Evolutionary conservation across 164 flowering plant genomes (phyloP).

Genomic region (Malania oleifera): DNA sequence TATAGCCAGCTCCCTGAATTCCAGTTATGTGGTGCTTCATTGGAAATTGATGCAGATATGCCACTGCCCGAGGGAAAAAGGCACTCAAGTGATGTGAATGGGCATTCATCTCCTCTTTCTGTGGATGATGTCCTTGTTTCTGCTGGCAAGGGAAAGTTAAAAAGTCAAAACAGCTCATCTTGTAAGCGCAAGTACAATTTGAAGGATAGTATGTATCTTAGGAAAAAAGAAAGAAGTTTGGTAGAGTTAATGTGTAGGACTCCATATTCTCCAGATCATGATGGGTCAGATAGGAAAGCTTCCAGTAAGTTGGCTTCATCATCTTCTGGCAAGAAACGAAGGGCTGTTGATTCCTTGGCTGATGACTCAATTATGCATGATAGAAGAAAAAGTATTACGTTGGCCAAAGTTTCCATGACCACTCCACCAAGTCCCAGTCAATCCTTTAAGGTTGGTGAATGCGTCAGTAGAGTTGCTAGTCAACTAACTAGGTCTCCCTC

Average conservation of each 20-base stretch:
- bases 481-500: constrained; percentile 1
- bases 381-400: constrained; percentile 20
- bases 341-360: constrained; percentile 16
- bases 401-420: constrained; percentile 36
- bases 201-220: constrained; percentile 27
- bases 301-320: constrained; percentile 13
- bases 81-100: constrained; percentile 7
- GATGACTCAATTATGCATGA: constrained; percentile 18
- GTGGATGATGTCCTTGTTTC: constrained; percentile 8
- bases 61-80: constrained; percentile 5
- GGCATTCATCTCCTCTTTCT: constrained; percentile 1
- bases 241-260: constrained; percentile 34
- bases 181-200: constrained; percentile 37
- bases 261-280: constrained; percentile 22
- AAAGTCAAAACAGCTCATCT: constrained; percentile 12
- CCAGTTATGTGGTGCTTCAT: constrained; percentile 22
- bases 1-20: constrained; percentile 30
- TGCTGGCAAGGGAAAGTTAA: background rate
- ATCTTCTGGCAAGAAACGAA: constrained; percentile 24
- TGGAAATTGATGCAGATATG: constrained; percentile 27
- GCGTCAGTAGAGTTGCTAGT: constrained; percentile 7
- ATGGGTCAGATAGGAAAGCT: constrained; percentile 16
- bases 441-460: constrained; percentile 4
- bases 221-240: constrained; percentile 41
- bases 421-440: background rate